phyloP scores from a whole-genome alignment of 768 basidiomycete species.

The Tephrocybe sp. region DNA sequence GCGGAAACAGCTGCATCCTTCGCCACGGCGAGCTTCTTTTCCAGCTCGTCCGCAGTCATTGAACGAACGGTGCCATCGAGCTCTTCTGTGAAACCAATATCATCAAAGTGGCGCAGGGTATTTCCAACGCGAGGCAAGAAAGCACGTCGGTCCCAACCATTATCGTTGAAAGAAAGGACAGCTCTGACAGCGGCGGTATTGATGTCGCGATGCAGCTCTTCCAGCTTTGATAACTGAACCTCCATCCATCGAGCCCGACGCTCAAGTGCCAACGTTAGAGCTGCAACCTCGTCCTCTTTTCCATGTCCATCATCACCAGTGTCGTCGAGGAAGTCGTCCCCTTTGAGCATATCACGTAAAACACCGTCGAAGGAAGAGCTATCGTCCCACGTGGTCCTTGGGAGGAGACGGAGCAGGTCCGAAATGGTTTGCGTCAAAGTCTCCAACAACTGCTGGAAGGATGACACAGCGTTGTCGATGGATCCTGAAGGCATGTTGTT shows the following conservation, averaged over 20 bases:
- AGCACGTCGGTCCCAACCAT: conserved; percentile 72
- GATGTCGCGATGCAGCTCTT: conserved; percentile 87
- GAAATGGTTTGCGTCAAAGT: conserved; percentile 89
- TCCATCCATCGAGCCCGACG: conserved; percentile 94
- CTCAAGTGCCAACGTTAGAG: conserved; percentile 78
- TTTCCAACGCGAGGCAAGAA: conserved; percentile 71
- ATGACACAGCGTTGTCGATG: conserved; percentile 88
- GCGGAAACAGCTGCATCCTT: conserved; percentile 70
- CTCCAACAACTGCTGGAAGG: conserved; percentile 86
- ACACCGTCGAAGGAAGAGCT: conserved; percentile 87
- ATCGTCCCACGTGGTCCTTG: conserved; percentile 87
- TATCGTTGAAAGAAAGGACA: conserved; percentile 80
- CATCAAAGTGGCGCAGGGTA: conserved; percentile 66
- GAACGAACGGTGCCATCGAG: conserved; percentile 36
- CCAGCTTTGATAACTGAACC: conserved; percentile 82
- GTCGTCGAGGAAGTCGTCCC: conserved; percentile 83
- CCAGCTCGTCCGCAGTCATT: conserved; percentile 72
- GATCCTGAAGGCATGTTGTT: conserved; percentile 82
- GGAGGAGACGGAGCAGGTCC: conserved; percentile 78
- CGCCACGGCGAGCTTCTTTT: conserved; percentile 68
- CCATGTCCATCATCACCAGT: conserved; percentile 58
- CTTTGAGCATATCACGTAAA: conserved; percentile 83
- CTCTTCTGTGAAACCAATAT: conserved; percentile 55
- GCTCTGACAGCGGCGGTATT: conserved; percentile 85
- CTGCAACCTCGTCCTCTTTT: conserved; percentile 83